A percentile compares a stretch with the other conserved stretches of the same genome.
Evolutionary conservation across 805 yeast species (phyloP).

Genomic region (Debaryomyces hansenii): DNA sequence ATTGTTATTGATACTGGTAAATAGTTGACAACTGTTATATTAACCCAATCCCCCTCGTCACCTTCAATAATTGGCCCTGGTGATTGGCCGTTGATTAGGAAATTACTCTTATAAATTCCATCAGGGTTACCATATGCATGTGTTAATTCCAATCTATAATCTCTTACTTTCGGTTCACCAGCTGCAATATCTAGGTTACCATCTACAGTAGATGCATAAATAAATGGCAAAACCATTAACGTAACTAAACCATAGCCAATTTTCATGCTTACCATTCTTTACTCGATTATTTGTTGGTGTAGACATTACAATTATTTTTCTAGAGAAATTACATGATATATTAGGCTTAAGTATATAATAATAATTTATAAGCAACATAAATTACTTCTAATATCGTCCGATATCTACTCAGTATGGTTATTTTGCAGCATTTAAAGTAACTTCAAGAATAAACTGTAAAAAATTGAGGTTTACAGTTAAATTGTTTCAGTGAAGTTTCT

Average conservation of each 20-base stretch:
- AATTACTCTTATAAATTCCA: constrained; percentile 32
- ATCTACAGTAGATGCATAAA: background rate
- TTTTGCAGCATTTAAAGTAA: background rate
- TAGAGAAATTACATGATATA: too few species aligned
- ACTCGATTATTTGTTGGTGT: too few species aligned
- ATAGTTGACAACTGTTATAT: constrained; percentile 37
- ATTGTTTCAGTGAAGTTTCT: background rate
- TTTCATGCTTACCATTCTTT: too few species aligned
- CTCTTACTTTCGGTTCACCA: constrained; percentile 3
- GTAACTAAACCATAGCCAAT: background rate
- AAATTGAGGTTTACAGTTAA: background rate
- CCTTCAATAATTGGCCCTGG: constrained; percentile 51
- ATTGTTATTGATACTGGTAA: constrained; percentile 39
- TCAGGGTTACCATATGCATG: constrained; percentile 20
- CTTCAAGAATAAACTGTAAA: background rate
- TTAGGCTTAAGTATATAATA: too few species aligned
- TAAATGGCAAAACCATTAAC: background rate
- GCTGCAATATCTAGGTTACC: constrained; percentile 3
- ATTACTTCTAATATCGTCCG: too few species aligned
- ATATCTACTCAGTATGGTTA: too few species aligned
- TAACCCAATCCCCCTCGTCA: constrained; percentile 31
- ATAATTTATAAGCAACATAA: too few species aligned
- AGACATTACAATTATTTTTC: too few species aligned
- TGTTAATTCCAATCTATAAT: constrained; percentile 11
- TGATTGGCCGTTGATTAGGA: constrained; percentile 42